These are phyloP conservation scores for Rhizoclosmatium globosum DNA, from an alignment of 192 early-diverging fungal genomes.

Conservation along the genomic window DNA sequence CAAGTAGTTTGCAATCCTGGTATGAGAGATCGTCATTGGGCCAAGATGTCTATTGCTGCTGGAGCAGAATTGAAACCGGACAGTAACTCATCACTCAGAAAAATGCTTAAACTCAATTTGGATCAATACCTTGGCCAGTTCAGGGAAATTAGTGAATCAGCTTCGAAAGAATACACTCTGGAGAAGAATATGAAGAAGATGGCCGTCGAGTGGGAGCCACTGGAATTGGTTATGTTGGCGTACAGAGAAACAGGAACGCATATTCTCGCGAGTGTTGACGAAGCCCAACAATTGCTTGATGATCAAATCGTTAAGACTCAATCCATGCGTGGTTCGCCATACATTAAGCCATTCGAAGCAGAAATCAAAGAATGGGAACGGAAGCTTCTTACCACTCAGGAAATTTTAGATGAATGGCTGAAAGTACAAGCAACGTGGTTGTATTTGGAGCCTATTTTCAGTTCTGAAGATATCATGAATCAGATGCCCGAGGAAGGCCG, in stretches of 20 bases:
- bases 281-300: conserved; percentile 69
- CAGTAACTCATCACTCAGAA: conserved; percentile 55
- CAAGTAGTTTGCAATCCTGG: conserved; percentile 70
- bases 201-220: conserved; percentile 65
- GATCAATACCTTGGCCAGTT: conserved; percentile 60
- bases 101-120: conserved; percentile 68
- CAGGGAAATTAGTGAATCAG: conserved; percentile 68
- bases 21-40: conserved; percentile 68
- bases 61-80: conserved; percentile 66
- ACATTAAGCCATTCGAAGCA: conserved; percentile 70
- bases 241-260: conserved; percentile 69
- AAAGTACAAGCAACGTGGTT: conserved; percentile 75
- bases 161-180: conserved; percentile 70
- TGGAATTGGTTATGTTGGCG: conserved; percentile 62
- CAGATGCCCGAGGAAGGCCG: conserved; percentile 74
- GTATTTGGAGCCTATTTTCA: conserved; percentile 71
- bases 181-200: conserved; percentile 73
- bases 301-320: conserved; percentile 76
- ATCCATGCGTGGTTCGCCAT: conserved; percentile 73
- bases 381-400: conserved; percentile 63
- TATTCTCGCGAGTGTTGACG: conserved; percentile 65
- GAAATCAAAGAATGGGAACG: conserved; percentile 71
- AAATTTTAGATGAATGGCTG: conserved; percentile 72
- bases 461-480: conserved; percentile 73
- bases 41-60: conserved; percentile 50